These are phyloP conservation scores for Apiotrichum mycotoxinovorans DNA, from an alignment of 1,284 basidiomycete species.

Conservation along the genomic window DNA sequence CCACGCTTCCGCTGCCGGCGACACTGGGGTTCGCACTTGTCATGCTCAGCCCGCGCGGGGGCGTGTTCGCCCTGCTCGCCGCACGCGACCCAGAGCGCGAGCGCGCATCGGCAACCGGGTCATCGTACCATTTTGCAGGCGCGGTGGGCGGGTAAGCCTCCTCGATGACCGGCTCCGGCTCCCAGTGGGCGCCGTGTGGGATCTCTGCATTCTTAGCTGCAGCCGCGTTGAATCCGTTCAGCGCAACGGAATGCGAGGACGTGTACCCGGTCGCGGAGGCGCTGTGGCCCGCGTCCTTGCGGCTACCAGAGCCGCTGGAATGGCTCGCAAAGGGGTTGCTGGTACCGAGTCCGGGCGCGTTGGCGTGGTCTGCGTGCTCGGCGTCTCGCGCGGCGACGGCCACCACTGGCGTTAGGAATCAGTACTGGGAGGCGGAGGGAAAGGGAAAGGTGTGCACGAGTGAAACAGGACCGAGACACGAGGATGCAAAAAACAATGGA, in stretches of 20 bases:
- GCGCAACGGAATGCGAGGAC: too few species aligned
- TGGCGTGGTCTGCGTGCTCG: background rate
- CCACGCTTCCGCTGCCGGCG: too few species aligned
- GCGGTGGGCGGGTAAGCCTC: slow-evolving; percentile 1
- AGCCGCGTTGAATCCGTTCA: too few species aligned
- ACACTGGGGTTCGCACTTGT: background rate
- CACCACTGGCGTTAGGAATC: slow-evolving; percentile 3
- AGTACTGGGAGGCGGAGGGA: too few species aligned
- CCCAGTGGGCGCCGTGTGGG: background rate
- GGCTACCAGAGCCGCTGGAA: too few species aligned
- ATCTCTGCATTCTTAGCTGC: too few species aligned
- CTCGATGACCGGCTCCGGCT: background rate
- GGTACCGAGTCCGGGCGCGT: background rate
- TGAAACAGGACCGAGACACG: too few species aligned
- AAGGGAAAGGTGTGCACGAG: too few species aligned
- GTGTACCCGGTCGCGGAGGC: too few species aligned
- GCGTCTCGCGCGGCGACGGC: slow-evolving; percentile 11
- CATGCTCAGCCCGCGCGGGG: background rate
- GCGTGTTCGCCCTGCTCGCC: background rate
- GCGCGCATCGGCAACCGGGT: slow-evolving; percentile 1
- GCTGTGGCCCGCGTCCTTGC: too few species aligned
- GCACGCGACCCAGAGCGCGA: background rate
- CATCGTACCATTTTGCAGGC: slow-evolving; percentile 4
- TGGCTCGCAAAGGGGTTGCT: background rate
- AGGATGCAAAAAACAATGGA: too few species aligned